Percentiles rank a stretch among this genome's conserved stretches.
Conservation (phyloP, 768 basidiomycete genomes). For the Lactifluus rugatus region DNA sequence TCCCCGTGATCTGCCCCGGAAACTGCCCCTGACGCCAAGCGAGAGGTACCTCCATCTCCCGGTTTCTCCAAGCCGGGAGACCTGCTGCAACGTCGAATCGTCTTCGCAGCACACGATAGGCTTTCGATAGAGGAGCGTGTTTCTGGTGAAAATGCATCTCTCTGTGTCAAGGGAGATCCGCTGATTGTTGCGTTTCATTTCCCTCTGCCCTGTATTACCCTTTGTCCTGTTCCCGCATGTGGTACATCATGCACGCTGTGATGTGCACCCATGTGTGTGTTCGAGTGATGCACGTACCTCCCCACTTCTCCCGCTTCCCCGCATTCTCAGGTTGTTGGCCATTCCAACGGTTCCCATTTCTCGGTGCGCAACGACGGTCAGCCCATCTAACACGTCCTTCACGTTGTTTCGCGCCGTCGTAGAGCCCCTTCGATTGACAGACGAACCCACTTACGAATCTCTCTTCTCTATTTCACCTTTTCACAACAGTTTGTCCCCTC, state of each 20-base stretch:
- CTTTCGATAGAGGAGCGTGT: neutral
- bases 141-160: neutral
- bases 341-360: neutral
- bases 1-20: constrained; percentile 1
- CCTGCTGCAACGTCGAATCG: neutral
- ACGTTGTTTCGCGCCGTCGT: neutral
- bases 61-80: neutral
- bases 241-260: neutral
- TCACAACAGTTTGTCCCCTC: neutral
- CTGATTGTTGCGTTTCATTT: neutral
- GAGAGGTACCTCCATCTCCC: neutral
- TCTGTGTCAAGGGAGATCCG: neutral
- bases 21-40: neutral
- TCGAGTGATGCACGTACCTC: neutral
- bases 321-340: neutral
- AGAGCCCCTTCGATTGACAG: neutral
- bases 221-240: neutral
- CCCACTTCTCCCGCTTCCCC: constrained; percentile 2
- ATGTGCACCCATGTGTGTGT: neutral
- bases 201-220: neutral
- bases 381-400: neutral
- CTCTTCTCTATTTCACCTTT: neutral
- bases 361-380: neutral
- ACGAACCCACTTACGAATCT: neutral
- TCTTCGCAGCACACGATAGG: neutral